Conservation (phyloP, 2,329 filamentous ascomycete species). For the Annulohypoxylon truncatum region DNA sequence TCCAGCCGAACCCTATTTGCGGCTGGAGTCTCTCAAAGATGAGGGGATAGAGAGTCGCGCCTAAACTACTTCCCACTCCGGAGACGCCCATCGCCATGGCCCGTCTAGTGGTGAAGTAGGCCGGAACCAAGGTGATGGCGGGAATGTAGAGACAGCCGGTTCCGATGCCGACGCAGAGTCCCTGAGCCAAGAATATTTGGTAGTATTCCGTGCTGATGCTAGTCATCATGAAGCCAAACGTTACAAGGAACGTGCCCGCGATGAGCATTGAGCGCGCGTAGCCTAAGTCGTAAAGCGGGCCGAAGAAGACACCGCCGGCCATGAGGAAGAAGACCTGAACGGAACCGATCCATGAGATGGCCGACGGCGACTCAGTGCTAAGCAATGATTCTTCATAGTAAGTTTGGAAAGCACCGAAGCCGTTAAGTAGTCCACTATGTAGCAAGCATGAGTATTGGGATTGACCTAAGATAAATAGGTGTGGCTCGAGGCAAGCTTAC, state of each 20-base stretch:
- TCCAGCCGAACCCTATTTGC: conserved; percentile 9
- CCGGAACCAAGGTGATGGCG: conserved; percentile 2
- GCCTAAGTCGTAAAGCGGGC: conserved; percentile 1
- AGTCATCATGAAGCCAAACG: conserved; percentile 11
- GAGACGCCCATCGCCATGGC: conserved; percentile 2
- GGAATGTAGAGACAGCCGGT: conserved; percentile 3
- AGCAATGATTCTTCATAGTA: conserved; percentile 8
- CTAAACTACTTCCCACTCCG: neutral
- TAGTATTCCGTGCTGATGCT: conserved; percentile 7
- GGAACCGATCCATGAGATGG: conserved; percentile 15
- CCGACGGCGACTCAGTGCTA: neutral
- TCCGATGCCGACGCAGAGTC: conserved; percentile 4
- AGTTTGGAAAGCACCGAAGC: conserved; percentile 10
- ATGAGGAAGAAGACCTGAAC: conserved; percentile 16
- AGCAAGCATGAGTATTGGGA: neutral
- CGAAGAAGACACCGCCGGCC: conserved; percentile 9
- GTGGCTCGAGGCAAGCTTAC: neutral
- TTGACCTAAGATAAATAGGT: neutral
- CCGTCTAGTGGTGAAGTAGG: conserved; percentile 6
- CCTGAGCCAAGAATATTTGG: conserved; percentile 7
- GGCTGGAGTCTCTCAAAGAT: conserved; percentile 3
- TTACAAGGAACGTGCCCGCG: neutral
- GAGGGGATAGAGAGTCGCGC: conserved; percentile 8
- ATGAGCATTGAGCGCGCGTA: neutral
- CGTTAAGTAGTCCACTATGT: conserved; percentile 4